Evolutionary conservation across 169 alveolate species (phyloP).

Genomic region (Cytauxzoon felis): DNA sequence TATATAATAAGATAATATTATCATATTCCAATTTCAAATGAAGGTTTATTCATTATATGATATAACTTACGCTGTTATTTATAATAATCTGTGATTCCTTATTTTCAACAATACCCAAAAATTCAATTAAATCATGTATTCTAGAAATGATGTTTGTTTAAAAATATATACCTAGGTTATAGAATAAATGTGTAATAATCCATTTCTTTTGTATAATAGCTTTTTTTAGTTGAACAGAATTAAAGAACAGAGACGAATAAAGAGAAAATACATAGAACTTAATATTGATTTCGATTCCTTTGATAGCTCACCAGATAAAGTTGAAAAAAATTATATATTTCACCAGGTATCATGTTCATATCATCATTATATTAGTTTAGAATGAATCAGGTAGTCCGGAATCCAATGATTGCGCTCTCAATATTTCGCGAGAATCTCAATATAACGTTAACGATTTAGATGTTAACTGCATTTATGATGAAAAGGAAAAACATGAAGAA

Average conservation of each 20-base stretch:
- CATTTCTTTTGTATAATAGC: neutral
- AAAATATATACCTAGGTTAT: neutral
- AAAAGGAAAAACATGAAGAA: no score
- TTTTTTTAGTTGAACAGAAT: conserved; percentile 1
- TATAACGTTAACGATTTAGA: neutral
- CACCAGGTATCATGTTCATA: no score
- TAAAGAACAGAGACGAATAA: conserved; percentile 2
- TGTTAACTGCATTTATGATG: no score
- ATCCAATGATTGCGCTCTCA: neutral
- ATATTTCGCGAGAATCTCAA: neutral
- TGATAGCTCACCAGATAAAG: neutral
- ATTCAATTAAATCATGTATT: neutral
- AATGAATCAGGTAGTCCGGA: neutral
- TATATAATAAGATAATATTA: neutral
- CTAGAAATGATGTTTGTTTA: neutral
- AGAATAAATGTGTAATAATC: neutral
- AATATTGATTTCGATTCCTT: neutral
- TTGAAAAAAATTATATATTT: no score
- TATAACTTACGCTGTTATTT: neutral
- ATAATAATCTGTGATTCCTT: neutral
- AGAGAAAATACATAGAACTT: neutral
- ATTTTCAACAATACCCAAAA: neutral
- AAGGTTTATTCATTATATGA: neutral
- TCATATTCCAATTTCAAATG: neutral
- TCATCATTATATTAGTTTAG: neutral